phyloP scores from a whole-genome alignment of 2,329 filamentous ascomycete species.

The Davidsoniella neocaledoniae region DNA sequence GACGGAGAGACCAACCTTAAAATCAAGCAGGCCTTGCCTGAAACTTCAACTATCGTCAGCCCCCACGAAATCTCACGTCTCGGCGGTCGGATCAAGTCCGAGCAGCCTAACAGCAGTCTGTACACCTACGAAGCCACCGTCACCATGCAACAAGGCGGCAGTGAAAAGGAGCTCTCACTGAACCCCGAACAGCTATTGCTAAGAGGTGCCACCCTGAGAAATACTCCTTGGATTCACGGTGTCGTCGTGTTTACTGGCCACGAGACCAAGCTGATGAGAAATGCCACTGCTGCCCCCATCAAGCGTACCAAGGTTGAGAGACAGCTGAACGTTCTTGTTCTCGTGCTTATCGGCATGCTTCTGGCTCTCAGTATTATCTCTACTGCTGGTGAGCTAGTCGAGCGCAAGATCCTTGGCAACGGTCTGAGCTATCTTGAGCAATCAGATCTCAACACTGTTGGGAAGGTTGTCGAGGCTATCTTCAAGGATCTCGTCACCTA shows the following conservation, averaged over 20 bases:
- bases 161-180: slow-evolving; percentile 80
- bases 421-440: slow-evolving; percentile 61
- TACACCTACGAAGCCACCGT: slow-evolving; percentile 97
- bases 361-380: slow-evolving; percentile 73
- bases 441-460: slow-evolving; percentile 36
- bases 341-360: slow-evolving; percentile 75
- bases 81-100: slow-evolving; percentile 73
- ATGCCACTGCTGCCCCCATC: slow-evolving; percentile 91
- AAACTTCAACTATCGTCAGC: slow-evolving; percentile 78
- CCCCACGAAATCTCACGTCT: slow-evolving; percentile 71
- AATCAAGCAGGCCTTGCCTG: slow-evolving; percentile 92
- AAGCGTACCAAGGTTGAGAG: slow-evolving; percentile 93
- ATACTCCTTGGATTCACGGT: slow-evolving; percentile 94
- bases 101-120: slow-evolving; percentile 94
- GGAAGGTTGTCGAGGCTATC: slow-evolving; percentile 54
- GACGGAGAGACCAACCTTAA: slow-evolving; percentile 98
- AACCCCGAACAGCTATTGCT: slow-evolving; percentile 86
- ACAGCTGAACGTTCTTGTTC: slow-evolving; percentile 82
- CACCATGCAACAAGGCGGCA: slow-evolving; percentile 76
- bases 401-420: slow-evolving; percentile 44
- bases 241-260: slow-evolving; percentile 60
- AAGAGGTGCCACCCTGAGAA: slow-evolving; percentile 81
- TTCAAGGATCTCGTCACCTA: slow-evolving; percentile 93
- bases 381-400: slow-evolving; percentile 77
- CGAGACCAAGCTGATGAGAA: slow-evolving; percentile 97